phyloP scores from a whole-genome alignment of 1,139 yeast genomes.

The Debaryomycetaceae sp. region DNA sequence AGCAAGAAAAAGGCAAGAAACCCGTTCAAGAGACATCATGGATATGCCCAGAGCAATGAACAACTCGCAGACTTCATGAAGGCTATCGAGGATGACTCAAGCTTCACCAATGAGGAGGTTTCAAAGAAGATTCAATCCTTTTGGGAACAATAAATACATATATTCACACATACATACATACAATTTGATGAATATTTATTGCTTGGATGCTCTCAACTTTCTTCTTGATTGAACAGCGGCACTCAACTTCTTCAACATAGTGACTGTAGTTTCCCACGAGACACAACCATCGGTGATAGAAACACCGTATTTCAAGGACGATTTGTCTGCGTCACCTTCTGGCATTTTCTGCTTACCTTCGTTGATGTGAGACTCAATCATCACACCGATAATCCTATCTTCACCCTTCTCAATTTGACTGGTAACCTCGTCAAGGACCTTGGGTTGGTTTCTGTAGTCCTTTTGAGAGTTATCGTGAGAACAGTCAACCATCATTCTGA shows the following conservation, averaged over 20 bases:
- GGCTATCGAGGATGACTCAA: conserved; percentile 4
- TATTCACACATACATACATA: conserved; percentile 1
- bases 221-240: conserved; percentile 82
- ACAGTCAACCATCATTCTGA: conserved; percentile 84
- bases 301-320: conserved; percentile 86
- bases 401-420: conserved; percentile 83
- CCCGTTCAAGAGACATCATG: conserved; percentile 52
- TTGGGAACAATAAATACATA: conserved; percentile 3
- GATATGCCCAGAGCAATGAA: conserved; percentile 34
- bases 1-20: conserved; percentile 52
- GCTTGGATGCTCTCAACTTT: conserved; percentile 14
- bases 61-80: conserved; percentile 17
- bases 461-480: conserved; percentile 96
- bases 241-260: conserved; percentile 74
- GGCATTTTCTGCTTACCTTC: conserved; percentile 93
- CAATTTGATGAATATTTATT: conserved; percentile 3
- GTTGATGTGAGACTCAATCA: conserved; percentile 91
- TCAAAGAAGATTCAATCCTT: not conserved
- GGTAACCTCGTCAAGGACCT: conserved; percentile 74
- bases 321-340: conserved; percentile 51
- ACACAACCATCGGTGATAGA: conserved; percentile 97
- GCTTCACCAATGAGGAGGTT: not conserved
- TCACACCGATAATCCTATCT: conserved; percentile 77
- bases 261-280: conserved; percentile 83
- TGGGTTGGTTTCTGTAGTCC: conserved; percentile 93